Conservation (phyloP, 257 asterid genomes). For the Striga asiatica region DNA sequence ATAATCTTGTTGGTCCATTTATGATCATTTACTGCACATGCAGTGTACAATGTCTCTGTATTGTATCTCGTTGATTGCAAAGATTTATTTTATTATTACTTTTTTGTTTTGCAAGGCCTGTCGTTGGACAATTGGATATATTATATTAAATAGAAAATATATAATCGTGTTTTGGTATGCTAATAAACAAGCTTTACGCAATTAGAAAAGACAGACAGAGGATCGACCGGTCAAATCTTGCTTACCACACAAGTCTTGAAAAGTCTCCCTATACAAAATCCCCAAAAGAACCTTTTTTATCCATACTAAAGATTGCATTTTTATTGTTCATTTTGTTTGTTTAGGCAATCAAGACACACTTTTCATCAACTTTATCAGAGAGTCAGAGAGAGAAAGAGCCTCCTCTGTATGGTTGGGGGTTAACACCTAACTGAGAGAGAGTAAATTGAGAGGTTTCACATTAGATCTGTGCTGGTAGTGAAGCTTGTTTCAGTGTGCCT, state of each 20-base stretch:
- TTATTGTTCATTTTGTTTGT: background rate
- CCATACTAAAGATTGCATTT: background rate
- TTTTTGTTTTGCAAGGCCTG: no score
- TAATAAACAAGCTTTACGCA: background rate
- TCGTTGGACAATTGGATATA: no score
- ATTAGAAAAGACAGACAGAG: background rate
- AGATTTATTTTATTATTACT: no score
- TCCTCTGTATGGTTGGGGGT: background rate
- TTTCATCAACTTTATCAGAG: background rate
- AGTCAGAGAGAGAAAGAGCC: background rate
- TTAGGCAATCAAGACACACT: background rate
- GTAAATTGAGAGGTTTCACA: conserved; percentile 25
- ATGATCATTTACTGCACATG: no score
- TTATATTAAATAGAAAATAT: no score
- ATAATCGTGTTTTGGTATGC: no score
- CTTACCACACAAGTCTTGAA: background rate
- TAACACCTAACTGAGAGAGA: background rate
- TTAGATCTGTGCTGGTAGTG: conserved; percentile 32
- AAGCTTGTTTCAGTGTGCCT: conserved; percentile 12
- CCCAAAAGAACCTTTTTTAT: background rate
- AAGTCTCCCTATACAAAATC: background rate
- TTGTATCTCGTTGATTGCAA: no score
- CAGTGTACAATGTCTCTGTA: no score
- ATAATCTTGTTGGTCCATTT: no score
- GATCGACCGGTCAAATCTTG: background rate